These are phyloP conservation scores for Panaeolus papilionaceus DNA, from an alignment of 768 basidiomycete species.

Conservation along the genomic window DNA sequence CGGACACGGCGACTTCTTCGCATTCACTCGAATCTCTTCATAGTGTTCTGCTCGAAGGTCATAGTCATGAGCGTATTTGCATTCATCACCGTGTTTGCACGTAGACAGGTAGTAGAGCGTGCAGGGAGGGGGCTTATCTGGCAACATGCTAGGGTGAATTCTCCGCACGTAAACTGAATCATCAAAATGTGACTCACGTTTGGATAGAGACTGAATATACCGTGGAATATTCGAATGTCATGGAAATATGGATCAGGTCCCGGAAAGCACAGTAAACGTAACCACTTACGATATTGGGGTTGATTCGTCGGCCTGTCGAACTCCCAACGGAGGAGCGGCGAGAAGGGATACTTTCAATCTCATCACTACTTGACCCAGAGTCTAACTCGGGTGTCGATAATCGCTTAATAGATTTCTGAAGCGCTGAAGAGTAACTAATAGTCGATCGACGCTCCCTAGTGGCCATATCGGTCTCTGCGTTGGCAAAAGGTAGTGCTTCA, in stretches of 20 bases:
- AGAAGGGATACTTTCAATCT: conserved; percentile 39
- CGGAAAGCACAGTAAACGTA: conserved; percentile 18
- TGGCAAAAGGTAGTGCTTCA: conserved; percentile 33
- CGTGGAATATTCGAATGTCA: conserved; percentile 27
- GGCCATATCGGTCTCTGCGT: conserved; percentile 30
- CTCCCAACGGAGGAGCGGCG: conserved; percentile 38
- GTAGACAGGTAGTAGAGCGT: conserved; percentile 67
- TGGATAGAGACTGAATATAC: conserved; percentile 56
- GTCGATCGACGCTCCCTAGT: conserved; percentile 29
- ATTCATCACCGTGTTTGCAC: conserved; percentile 64
- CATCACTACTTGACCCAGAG: conserved; percentile 51
- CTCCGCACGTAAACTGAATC: conserved; percentile 18
- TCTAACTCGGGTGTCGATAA: conserved; percentile 44
- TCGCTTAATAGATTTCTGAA: conserved; percentile 39
- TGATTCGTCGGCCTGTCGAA: conserved; percentile 49
- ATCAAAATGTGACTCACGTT: conserved; percentile 51
- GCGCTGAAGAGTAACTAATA: conserved; percentile 51
- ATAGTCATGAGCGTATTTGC: conserved; percentile 70
- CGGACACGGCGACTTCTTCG: conserved; percentile 69
- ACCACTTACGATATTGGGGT: conserved; percentile 56
- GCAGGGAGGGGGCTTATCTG: conserved; percentile 71
- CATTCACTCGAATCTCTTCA: conserved; percentile 57
- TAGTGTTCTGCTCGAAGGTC: conserved; percentile 59
- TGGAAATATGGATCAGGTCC: conserved; percentile 17
- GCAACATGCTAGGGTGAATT: conserved; percentile 25